Base-by-base conservation (phyloP, 1,139 yeast species). In the Geotrichum armillariae region DNA sequence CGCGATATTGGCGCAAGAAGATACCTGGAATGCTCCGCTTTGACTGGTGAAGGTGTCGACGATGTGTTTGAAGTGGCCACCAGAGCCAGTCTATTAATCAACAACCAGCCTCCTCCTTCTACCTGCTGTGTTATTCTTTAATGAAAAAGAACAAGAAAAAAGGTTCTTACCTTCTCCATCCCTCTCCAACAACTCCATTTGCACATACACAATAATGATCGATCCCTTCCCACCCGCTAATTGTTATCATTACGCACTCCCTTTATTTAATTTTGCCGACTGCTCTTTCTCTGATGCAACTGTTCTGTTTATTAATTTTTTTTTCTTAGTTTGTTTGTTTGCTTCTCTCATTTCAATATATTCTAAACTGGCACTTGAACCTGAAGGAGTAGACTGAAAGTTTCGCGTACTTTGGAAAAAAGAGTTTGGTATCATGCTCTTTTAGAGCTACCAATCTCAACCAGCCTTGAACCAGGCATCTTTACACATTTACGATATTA, bases 1-100 rank as follows among this genome's bases (percentile, higher is more conserved):
- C 85, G 82, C 62, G 85, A 85, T 71, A 86, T 89, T 62, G 95
- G 95, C 58, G 95, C 96, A 49, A 75, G 83, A 55, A 82, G 83
- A 63, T 89, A 89, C 71, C 76, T 89, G 67, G 97, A 91, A 74
- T 90, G 97, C 75, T 90, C 96, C 45, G 96, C 97, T 37, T 82
- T 89, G 74, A 83, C 89, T 53, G 94, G 94, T 58, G 84, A 82
- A 68, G 95, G 95, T 68, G 95, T 89, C 56, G 85, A 89, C 72
- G 94, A 86, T 70, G 95, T 88, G 49, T 88, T 89, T 64, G 93
- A 85, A 69, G 84, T 90, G 54, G 95, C 96, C 38, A 85, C 95
- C 41, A 79, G 94, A 71, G 88, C 88, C 51, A 80, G 86, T 31
- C 74, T 85, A 53, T 57, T 66, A 44, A 60, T 60, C 37, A 41